Evolutionary conservation across 768 basidiomycete species (phyloP).

Genomic region (Psilocybe subaeruginosa): DNA sequence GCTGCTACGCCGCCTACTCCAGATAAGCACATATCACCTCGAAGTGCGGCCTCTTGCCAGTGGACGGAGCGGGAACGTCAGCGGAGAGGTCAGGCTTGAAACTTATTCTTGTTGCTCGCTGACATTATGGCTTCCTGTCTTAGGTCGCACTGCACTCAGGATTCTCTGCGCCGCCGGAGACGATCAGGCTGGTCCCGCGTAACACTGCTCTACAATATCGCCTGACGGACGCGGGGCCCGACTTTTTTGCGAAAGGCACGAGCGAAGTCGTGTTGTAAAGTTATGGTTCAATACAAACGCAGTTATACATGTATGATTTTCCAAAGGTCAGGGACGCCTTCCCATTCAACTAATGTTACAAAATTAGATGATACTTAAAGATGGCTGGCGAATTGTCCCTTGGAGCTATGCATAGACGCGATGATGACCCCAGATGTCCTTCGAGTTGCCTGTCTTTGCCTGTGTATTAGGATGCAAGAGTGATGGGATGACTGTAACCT

Average conservation of each 20-base stretch:
- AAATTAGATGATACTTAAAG: too few relatives aligned
- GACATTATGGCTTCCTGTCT: not conserved
- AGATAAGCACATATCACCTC: slow-evolving; percentile 68
- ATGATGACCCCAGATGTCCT: too few relatives aligned
- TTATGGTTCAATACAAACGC: not conserved
- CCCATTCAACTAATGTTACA: too few relatives aligned
- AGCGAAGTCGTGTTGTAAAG: slow-evolving; percentile 60
- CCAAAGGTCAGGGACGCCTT: not conserved
- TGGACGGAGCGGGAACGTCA: slow-evolving; percentile 77
- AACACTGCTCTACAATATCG: slow-evolving; percentile 69
- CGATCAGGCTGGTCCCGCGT: slow-evolving; percentile 49
- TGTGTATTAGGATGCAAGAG: too few relatives aligned
- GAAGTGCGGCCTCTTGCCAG: slow-evolving; percentile 74
- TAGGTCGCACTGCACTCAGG: slow-evolving; percentile 38
- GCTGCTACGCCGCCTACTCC: slow-evolving; percentile 59
- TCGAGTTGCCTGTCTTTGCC: too few relatives aligned
- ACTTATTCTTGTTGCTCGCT: not conserved
- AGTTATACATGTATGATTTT: too few relatives aligned
- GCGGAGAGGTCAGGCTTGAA: slow-evolving; percentile 63
- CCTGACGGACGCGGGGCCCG: slow-evolving; percentile 63
- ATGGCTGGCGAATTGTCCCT: too few relatives aligned
- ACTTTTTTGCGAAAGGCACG: slow-evolving; percentile 78
- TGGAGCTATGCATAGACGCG: too few relatives aligned
- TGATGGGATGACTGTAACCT: too few relatives aligned
- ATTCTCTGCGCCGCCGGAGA: slow-evolving; percentile 55